Base-by-base conservation (phyloP, 164 flowering plant genomes). In the Santalum album region DNA sequence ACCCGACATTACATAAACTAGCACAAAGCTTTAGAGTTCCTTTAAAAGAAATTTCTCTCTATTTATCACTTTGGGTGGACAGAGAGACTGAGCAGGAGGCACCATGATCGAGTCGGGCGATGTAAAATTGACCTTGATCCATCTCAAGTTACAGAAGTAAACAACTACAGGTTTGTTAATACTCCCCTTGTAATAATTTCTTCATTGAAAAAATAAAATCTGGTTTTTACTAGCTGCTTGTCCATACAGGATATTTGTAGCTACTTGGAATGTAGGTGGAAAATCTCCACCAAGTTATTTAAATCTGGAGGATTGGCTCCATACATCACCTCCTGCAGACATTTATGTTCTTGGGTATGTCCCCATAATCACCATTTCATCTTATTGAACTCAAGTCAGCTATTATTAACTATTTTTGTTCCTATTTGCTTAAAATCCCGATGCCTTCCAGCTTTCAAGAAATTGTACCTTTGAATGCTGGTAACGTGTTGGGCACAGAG, bases 221-320 rank as follows among this genome's bases (percentile, higher is more conserved):
- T 53, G 39, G 17, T 54, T 53, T 68, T 62, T 17, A 20, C 26
- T 48, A 18, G 42, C 7, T 67, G 53, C 52, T 42, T 38, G 45
- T 51, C 55, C 62, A 29, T 46, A 25, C 57, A 94, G 99, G 76
- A 69, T 94, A 38, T 87, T 87, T 74, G 92, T 79, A 53, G 95
- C 97, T 42, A 94, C 99, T 48, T 94, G 99, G 99, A 94, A 94
- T 78, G 97, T 94, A 34, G 97, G 90, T 46, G 99, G 97, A 61
- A 94, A 87, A 69, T 84, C 99, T 36, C 99, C 99, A 48, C 87
- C 96, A 24, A 76, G 73, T 66, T 51, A 76, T 68, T 69, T 94
- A 63, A 82, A 61, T 65, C 81, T 94, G 32, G 95, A 86, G 67
- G 99, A 90, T 59, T 94, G 99, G 99, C 95, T 94, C 52, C 95